These are phyloP conservation scores for Nicotiana knightiana DNA, from an alignment of 257 asterid genomes.

Conservation along the genomic window DNA sequence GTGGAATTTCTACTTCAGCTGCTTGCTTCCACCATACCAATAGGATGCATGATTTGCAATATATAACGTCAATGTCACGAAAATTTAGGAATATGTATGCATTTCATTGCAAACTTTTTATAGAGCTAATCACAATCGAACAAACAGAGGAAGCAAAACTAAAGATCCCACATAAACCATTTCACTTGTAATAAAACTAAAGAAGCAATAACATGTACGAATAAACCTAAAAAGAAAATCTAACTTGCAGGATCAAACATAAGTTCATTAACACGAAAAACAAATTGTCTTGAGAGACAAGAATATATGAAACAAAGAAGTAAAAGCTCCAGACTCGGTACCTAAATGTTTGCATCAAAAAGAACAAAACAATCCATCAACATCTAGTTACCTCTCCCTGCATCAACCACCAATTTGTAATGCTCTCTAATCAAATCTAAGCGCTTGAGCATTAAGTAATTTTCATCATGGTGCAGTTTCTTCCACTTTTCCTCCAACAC, in stretches of 20 bases:
- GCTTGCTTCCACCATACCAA: not conserved
- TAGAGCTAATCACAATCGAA: not conserved
- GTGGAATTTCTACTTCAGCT: not conserved
- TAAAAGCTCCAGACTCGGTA: not conserved
- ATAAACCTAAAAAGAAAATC: not conserved
- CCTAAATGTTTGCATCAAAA: not conserved
- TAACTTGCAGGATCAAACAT: not conserved
- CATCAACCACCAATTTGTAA: slow-evolving; percentile 23
- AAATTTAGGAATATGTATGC: not conserved
- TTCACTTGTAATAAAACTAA: not conserved
- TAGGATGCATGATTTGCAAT: not conserved
- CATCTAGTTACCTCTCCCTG: slow-evolving; percentile 9
- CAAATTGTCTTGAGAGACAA: not conserved
- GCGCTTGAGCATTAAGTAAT: slow-evolving; percentile 30
- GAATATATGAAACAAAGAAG: not conserved
- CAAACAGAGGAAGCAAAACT: not conserved
- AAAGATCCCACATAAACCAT: not conserved
- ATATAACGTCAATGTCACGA: not conserved
- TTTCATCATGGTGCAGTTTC: slow-evolving; percentile 32
- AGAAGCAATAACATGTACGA: not conserved
- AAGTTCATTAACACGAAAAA: not conserved
- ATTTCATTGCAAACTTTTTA: not conserved
- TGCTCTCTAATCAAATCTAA: slow-evolving; percentile 35
- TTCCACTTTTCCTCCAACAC: slow-evolving; percentile 61
- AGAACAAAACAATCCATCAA: not conserved